Conservation (phyloP, 306 rosid species). For the Luffa aegyptiaca region DNA sequence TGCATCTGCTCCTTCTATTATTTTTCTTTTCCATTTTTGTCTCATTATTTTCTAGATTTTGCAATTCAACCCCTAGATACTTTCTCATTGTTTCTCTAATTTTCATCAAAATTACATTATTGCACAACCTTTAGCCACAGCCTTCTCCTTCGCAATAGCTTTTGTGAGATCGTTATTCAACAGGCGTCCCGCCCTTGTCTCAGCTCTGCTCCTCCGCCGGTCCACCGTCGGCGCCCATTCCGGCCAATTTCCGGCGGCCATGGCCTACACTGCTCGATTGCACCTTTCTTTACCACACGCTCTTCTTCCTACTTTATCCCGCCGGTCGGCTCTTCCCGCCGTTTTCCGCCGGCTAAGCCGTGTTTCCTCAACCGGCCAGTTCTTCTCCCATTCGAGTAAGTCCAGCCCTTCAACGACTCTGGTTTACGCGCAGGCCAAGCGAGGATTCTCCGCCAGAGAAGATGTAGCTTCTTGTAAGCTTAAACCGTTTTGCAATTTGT, state of each 20-base stretch:
- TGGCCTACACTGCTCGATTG: conserved; percentile 35
- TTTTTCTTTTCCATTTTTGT: neutral
- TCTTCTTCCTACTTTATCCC: conserved; percentile 15
- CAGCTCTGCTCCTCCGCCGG: neutral
- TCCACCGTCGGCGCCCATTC: neutral
- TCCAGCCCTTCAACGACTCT: conserved; percentile 4
- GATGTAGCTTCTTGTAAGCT: conserved; percentile 59
- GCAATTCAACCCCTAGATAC: neutral
- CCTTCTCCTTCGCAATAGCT: neutral
- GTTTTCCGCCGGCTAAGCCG: conserved; percentile 13
- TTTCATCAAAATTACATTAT: neutral
- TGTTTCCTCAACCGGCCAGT: conserved; percentile 14
- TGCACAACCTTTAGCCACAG: neutral
- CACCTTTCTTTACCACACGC: conserved; percentile 9
- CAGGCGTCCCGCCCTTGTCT: neutral
- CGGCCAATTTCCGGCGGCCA: conserved; percentile 13
- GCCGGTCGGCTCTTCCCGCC: conserved; percentile 23
- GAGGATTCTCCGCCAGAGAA: conserved; percentile 33
- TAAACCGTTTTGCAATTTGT: neutral
- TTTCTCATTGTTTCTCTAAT: neutral
- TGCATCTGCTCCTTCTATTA: neutral
- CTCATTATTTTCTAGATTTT: neutral
- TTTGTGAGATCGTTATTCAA: neutral
- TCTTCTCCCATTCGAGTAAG: conserved; percentile 13
- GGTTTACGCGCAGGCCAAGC: conserved; percentile 39